Percentiles rank a stretch among this genome's conserved stretches.
Evolutionary conservation across 2,329 filamentous ascomycete genomes (phyloP).

Genomic region (Cladosporium sp.): DNA sequence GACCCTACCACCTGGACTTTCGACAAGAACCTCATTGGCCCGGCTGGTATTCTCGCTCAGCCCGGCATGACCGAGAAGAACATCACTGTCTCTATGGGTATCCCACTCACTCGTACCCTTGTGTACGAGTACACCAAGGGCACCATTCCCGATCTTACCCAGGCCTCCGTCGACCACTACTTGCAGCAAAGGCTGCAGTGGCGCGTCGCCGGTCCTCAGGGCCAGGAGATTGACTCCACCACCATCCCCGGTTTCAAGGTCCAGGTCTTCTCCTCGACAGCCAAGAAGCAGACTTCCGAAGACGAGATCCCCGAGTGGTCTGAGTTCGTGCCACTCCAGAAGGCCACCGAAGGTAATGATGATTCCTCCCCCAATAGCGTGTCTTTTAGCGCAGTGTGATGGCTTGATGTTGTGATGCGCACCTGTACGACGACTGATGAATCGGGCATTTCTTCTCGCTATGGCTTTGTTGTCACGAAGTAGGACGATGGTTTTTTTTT

Average conservation of each 20-base stretch:
- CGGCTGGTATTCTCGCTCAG: conserved; percentile 46
- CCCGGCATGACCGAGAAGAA: conserved; percentile 22
- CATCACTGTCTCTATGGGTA: conserved; percentile 35
- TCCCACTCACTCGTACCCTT: conserved; percentile 43
- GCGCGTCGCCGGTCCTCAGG: conserved; percentile 30
- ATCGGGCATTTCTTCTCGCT: not conserved
- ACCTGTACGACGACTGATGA: not conserved
- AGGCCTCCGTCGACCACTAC: conserved; percentile 26
- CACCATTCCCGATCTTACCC: conserved; percentile 24
- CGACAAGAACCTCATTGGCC: conserved; percentile 56
- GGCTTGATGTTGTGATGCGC: not conserved
- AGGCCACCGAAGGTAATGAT: conserved; percentile 14
- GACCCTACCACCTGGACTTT: conserved; percentile 48
- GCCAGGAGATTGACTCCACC: conserved; percentile 28
- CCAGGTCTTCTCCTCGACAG: conserved; percentile 35
- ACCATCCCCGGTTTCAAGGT: conserved; percentile 37
- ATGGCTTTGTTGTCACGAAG: not conserved
- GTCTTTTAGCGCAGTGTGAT: not conserved
- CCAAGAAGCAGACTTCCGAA: conserved; percentile 27
- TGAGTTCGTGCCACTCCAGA: conserved; percentile 17
- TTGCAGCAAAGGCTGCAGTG: conserved; percentile 31
- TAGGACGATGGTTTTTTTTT: not conserved
- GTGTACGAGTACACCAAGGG: conserved; percentile 28
- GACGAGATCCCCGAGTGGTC: conserved; percentile 32
- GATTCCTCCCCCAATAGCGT: not conserved